Base-by-base conservation (phyloP, 169 alveolate genomes). In the Plasmodium chabaudi region DNA sequence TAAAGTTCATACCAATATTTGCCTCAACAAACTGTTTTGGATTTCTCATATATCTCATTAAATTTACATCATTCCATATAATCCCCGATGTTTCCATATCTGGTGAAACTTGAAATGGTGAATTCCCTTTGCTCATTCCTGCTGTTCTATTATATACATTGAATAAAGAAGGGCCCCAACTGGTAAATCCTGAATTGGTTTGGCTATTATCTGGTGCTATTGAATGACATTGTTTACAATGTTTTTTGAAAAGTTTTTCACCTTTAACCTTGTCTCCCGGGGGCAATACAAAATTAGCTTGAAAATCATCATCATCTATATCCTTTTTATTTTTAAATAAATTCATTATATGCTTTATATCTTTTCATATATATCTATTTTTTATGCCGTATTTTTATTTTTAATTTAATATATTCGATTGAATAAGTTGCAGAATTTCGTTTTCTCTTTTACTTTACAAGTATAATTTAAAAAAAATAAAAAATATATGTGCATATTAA, bases 181-280 rank as follows among this genome's bases (percentile, higher is more conserved):
- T 87, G 25, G 95, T 74, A 59, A 88, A 92, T 5, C 97, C 97
- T 2, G 94, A 73, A 86, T 69, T 87, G 1, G 95, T 44, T 56
- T 93, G 96, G 7, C 95, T 89, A 65, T 94, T 94, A 59, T 94
- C 97, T 17, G 97, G 97, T 9, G 95, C 93, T 88, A 94, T 74
- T 15, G 96, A 93, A 86, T 94, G 97, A 64, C 97, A 94, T 69
- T 94, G 97, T n/a, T 92, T 93, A 89, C 97, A 94, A 75, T 94
- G 96, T 59, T 94, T 94, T 79, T 94, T 94, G 87, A 94, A 94
- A 0, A 93, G 86, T 55, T 93, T 94, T 21, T 94, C 95, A n/a
- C 97, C 97, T 39, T 94, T 75, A 15, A 86, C 88, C 23, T 93
- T 94, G 56, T 92, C 91, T 13, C 97, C 97, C 19, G 77, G 56